A percentile compares a stretch with the other conserved stretches of the same genome.
These are phyloP conservation scores for Nitzschia palea DNA, from an alignment of 108 stramenopile species.

Conservation along the genomic window DNA sequence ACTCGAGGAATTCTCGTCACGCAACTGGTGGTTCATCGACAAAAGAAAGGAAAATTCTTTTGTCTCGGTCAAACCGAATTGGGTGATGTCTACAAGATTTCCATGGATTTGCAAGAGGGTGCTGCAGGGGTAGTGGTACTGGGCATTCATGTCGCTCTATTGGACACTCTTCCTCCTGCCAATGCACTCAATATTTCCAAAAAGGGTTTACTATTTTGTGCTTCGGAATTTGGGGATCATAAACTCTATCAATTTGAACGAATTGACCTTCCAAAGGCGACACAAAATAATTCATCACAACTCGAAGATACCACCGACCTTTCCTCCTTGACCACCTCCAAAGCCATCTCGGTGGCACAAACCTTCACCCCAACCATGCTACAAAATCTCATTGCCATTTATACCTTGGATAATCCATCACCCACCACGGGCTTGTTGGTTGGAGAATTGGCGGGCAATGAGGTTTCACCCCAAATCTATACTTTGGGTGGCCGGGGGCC, in stretches of 20 bases:
- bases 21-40: constrained; percentile 73
- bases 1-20: constrained; percentile 85
- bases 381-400: constrained; percentile 79
- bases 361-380: constrained; percentile 79
- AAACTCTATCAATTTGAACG: constrained; percentile 92
- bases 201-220: constrained; percentile 87
- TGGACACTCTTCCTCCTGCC: constrained; percentile 92
- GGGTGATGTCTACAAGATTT: constrained; percentile 96
- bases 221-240: constrained; percentile 96
- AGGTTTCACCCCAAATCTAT: constrained; percentile 93
- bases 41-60: constrained; percentile 94
- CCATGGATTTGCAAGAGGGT: constrained; percentile 49
- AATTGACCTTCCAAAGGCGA: constrained; percentile 80
- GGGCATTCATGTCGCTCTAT: constrained; percentile 62
- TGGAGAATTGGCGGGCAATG: constrained; percentile 89
- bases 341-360: constrained; percentile 52
- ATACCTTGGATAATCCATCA: constrained; percentile 76
- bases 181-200: constrained; percentile 90
- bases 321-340: constrained; percentile 36
- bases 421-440: constrained; percentile 89
- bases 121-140: constrained; percentile 31
- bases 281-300: constrained; percentile 36
- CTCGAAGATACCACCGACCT: constrained; percentile 13
- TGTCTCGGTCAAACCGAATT: constrained; percentile 93
- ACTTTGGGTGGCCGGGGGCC: constrained; percentile 90